Evolutionary conservation across 345 rosid genomes (phyloP).

Genomic region (Geranium rotundifolium): DNA sequence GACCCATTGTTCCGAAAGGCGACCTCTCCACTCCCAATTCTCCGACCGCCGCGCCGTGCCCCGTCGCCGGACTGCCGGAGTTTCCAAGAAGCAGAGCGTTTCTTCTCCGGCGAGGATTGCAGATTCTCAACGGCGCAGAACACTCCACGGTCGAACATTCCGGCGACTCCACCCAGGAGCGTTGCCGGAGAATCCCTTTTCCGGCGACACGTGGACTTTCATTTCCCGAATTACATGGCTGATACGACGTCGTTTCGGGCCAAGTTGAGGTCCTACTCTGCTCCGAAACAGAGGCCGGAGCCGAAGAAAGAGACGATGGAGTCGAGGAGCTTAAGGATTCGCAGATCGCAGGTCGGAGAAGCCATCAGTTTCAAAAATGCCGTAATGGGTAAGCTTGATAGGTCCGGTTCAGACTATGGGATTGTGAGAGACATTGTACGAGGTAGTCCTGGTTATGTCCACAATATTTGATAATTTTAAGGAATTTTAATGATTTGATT

Average conservation of each 20-base stretch:
- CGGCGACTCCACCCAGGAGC: constrained; percentile 62
- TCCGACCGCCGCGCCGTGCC: constrained; percentile 19
- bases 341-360: constrained; percentile 31
- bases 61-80: constrained; percentile 22
- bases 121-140: constrained; percentile 61
- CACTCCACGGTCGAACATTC: constrained; percentile 44
- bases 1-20: constrained; percentile 25
- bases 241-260: constrained; percentile 72
- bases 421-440: background rate
- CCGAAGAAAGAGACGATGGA: constrained; percentile 49
- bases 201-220: constrained; percentile 16
- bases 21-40: constrained; percentile 33
- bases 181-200: constrained; percentile 44
- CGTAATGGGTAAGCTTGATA: constrained; percentile 39
- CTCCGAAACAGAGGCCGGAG: constrained; percentile 87
- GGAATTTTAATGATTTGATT: background rate
- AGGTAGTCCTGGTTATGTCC: constrained; percentile 1
- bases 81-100: constrained; percentile 39
- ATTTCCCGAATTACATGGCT: constrained; percentile 66
- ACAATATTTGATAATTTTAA: background rate
- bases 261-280: constrained; percentile 71
- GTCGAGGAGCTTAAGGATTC: constrained; percentile 64
- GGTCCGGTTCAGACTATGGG: constrained; percentile 21
- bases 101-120: constrained; percentile 45
- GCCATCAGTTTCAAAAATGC: constrained; percentile 51